Percentiles rank a stretch among this genome's conserved stretches.
Evolutionary conservation across 805 yeast genomes (phyloP).

Genomic region (Candida parachauliodes): DNA sequence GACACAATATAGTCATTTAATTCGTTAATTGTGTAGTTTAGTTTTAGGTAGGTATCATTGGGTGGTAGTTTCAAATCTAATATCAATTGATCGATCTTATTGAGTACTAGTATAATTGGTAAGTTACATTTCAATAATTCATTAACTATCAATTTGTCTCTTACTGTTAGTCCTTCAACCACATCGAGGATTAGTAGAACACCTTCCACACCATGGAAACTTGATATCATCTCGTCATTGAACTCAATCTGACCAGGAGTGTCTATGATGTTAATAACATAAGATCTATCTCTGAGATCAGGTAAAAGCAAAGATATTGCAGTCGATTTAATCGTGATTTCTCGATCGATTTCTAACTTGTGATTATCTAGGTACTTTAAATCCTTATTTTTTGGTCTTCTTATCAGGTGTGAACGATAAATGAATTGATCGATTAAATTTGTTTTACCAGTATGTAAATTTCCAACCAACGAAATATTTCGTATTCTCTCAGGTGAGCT

Average conservation of each 20-base stretch:
- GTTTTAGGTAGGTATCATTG: slow-evolving; percentile 65
- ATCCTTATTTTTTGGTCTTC: slow-evolving; percentile 39
- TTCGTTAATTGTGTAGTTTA: slow-evolving; percentile 56
- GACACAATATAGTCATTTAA: slow-evolving; percentile 53
- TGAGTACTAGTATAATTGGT: slow-evolving; percentile 59
- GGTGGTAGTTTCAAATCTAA: slow-evolving; percentile 77
- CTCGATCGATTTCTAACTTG: slow-evolving; percentile 65
- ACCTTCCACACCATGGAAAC: slow-evolving; percentile 60
- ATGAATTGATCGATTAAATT: slow-evolving; percentile 68
- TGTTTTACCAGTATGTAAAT: slow-evolving; percentile 83
- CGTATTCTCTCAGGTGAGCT: slow-evolving; percentile 60
- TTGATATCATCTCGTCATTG: slow-evolving; percentile 64
- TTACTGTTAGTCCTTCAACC: slow-evolving; percentile 73
- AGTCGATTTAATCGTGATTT: slow-evolving; percentile 60
- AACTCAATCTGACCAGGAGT: slow-evolving; percentile 93
- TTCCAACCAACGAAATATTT: slow-evolving; percentile 78
- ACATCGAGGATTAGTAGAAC: slow-evolving; percentile 73
- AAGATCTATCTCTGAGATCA: slow-evolving; percentile 49
- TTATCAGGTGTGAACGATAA: slow-evolving; percentile 54
- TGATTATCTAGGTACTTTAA: slow-evolving; percentile 71
- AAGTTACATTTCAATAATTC: slow-evolving; percentile 49
- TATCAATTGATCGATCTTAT: slow-evolving; percentile 83
- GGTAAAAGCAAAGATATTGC: slow-evolving; percentile 60
- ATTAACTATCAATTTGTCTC: slow-evolving; percentile 48
- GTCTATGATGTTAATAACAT: slow-evolving; percentile 65